These are phyloP conservation scores for Berberis vulgaris DNA, from an alignment of 164 flowering plant genomes.

Conservation along the genomic window DNA sequence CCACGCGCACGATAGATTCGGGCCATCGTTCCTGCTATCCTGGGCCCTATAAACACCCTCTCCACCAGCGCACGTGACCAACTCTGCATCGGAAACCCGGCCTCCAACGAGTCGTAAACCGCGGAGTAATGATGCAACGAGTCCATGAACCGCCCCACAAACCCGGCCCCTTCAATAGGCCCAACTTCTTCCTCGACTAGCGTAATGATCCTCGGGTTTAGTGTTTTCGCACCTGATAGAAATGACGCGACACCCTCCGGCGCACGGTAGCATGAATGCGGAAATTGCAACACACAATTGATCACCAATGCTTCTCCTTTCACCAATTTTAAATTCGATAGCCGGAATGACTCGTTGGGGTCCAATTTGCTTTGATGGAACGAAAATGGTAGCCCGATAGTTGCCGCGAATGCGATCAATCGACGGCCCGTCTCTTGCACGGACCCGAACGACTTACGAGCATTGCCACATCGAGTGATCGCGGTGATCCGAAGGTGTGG, in stretches of 20 bases:
- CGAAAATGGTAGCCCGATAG: constrained; percentile 60
- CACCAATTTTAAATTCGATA: constrained; percentile 42
- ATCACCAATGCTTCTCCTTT: constrained; percentile 59
- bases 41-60: constrained; percentile 59
- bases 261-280: constrained; percentile 47
- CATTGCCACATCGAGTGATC: constrained; percentile 34
- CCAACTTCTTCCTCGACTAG: constrained; percentile 63
- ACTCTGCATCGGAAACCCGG: constrained; percentile 61
- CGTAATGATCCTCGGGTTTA: constrained; percentile 50
- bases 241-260: constrained; percentile 52
- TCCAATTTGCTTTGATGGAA: constrained; percentile 66
- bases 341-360: constrained; percentile 50
- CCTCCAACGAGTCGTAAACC: constrained; percentile 66
- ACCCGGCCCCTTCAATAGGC: constrained; percentile 26
- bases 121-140: constrained; percentile 68
- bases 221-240: constrained; percentile 36
- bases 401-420: constrained; percentile 56
- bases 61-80: constrained; percentile 61
- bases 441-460: constrained; percentile 35
- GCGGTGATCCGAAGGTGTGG: constrained; percentile 76
- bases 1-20: constrained; percentile 29
- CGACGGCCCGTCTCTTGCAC: constrained; percentile 72
- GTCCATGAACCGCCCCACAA: constrained; percentile 60
- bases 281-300: constrained; percentile 69
- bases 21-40: constrained; percentile 47